Evolutionary conservation across 345 rosid genomes (phyloP).

Genomic region (Theobroma cacao): DNA sequence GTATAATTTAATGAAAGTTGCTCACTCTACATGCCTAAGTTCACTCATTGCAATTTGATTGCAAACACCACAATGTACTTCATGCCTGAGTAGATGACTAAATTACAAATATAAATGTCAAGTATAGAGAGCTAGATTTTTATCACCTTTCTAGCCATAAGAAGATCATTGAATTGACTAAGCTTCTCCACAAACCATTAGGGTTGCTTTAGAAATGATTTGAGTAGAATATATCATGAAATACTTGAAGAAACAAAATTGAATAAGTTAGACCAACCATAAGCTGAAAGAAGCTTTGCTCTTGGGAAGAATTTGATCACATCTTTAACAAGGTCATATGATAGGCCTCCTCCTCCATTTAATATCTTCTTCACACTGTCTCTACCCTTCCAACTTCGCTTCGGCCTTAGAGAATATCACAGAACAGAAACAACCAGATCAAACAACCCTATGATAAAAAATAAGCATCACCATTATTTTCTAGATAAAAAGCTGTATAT

Average conservation of each 20-base stretch:
- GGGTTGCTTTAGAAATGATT: not conserved
- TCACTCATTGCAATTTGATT: not conserved
- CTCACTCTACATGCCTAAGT: not conserved
- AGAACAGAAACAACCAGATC: constrained; percentile 4
- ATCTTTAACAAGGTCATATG: constrained; percentile 46
- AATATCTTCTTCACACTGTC: constrained; percentile 56
- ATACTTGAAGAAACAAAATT: not conserved
- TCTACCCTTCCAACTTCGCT: constrained; percentile 39
- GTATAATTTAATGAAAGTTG: not conserved
- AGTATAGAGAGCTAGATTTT: not conserved
- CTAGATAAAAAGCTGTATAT: not conserved
- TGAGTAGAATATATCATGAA: constrained; percentile 2
- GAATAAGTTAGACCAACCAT: constrained; percentile 44
- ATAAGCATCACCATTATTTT: not conserved
- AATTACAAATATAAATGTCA: not conserved
- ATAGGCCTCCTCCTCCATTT: constrained; percentile 84
- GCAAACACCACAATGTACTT: not conserved
- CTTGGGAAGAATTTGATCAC: constrained; percentile 48
- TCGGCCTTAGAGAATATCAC: constrained; percentile 33
- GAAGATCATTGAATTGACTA: not conserved
- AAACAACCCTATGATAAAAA: constrained; percentile 7
- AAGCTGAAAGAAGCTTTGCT: constrained; percentile 75
- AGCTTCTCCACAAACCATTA: not conserved
- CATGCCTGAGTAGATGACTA: not conserved
- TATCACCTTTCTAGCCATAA: not conserved